Percentiles rank a stretch among this genome's conserved stretches.
phyloP scores from a whole-genome alignment of 1,284 basidiomycete genomes.

The Chalciporus sp. region DNA sequence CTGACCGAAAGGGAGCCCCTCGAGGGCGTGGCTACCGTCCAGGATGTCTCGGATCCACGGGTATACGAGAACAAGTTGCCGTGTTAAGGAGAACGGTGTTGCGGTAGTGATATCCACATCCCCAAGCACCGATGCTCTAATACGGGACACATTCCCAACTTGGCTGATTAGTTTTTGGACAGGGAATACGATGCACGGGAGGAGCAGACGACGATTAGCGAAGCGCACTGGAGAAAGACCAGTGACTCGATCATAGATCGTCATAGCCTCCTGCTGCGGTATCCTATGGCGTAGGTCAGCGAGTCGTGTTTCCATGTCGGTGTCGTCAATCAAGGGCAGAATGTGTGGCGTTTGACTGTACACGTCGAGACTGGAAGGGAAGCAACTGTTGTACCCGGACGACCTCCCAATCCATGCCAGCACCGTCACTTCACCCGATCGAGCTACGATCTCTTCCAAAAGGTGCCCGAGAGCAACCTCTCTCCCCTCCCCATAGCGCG shows the following conservation, averaged over 20 bases:
- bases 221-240: neutral
- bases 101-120: neutral
- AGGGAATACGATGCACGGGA: constrained; percentile 7
- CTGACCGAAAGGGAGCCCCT: too few species aligned
- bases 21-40: neutral
- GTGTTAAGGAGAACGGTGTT: neutral
- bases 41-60: constrained; percentile 1
- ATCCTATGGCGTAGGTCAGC: neutral
- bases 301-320: neutral
- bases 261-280: neutral
- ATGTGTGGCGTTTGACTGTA: constrained; percentile 8
- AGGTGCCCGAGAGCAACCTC: too few species aligned
- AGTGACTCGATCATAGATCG: neutral
- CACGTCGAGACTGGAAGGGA: constrained; percentile 8
- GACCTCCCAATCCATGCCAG: constrained; percentile 18
- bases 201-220: constrained; percentile 2
- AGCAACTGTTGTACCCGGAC: constrained; percentile 20
- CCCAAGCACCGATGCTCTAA: neutral
- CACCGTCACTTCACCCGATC: constrained; percentile 17
- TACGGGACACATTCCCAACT: neutral
- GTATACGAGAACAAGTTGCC: neutral
- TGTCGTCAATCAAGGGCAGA: neutral
- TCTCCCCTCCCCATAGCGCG: too few species aligned
- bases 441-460: too few species aligned
- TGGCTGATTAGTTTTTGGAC: neutral